Base-by-base conservation (phyloP, 768 basidiomycete species). In the Sporobolomyces phaffii region DNA sequence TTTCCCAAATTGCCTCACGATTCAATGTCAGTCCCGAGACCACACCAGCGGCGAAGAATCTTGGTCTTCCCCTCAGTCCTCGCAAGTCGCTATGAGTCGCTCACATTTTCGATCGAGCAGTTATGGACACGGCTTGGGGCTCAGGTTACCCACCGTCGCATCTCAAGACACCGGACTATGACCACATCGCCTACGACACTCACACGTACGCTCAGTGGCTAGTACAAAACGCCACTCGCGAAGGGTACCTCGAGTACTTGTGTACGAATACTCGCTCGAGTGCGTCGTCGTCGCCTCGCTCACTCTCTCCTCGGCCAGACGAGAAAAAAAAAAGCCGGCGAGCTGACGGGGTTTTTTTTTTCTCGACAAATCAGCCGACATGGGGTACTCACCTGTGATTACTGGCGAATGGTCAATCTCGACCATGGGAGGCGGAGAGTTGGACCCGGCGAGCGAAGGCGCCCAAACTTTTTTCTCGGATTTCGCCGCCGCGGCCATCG, bases 181-280 rank as follows among this genome's bases (percentile, higher is more conserved):
- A 66, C 24, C 58, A 40, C 13, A 15, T 66, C 36, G 36, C 36
- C 3, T 66, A 24, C 47, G 65, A 66, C 33, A 52, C 53, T 45
- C 65, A 66, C 52, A 61, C 34, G n/a, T 59, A 64, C 18, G 62
- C 45, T 1, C 53, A 57, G 36, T 64, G 52, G 53, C 56, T 57
- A 26, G 62, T 64, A 3, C 1, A 7, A 20, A 31, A 41, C 28
- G 36, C 20, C 20, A 56, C 62, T 3, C n/a, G 62, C 3, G 53
- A 64, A 15, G 62, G 53, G 14, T 64, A 64, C 54, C 44, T 64
- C 34, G n/a, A 40, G 10, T 64, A 48, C n/a, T 1, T 57, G 14
- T 57, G 54, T 34, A 56, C 34, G 17, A 64, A 56, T 29, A 64
- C 52, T 1, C 52, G 62, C 3, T n/a, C 62, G 28, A 64, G 61